These are phyloP conservation scores for Fusarium setosum DNA, from an alignment of 2,329 filamentous ascomycete genomes.

Conservation along the genomic window DNA sequence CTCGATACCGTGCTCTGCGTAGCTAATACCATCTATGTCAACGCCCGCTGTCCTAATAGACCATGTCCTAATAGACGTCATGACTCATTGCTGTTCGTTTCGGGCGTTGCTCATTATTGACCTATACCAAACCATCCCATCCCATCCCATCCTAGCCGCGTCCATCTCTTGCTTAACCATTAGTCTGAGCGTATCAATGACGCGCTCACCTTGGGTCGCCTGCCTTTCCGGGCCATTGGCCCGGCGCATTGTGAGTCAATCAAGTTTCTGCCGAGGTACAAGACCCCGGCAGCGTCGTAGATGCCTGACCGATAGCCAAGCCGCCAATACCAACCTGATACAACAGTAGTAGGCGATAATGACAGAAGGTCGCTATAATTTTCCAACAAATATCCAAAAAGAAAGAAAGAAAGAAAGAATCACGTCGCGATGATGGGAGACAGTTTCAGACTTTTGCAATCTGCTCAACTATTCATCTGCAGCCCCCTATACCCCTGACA, in stretches of 20 bases:
- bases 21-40: not conserved
- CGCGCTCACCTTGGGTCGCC: not conserved
- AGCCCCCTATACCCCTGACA: not conserved
- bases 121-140: not conserved
- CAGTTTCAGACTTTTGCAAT: too few relatives aligned
- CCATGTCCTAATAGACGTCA: not conserved
- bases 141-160: not conserved
- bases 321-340: not conserved
- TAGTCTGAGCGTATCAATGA: too few relatives aligned
- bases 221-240: not conserved
- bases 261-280: not conserved
- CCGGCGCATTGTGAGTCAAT: not conserved
- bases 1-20: not conserved
- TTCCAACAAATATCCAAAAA: not conserved
- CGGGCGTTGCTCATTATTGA: not conserved
- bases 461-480: not conserved
- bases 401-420: not conserved
- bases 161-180: not conserved
- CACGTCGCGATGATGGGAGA: not conserved
- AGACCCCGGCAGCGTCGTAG: not conserved
- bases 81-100: not conserved
- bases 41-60: slow-evolving; percentile 3
- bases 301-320: not conserved
- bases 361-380: not conserved
- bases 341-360: not conserved